Conservation (phyloP, 1,139 yeast species). For the Suhomyces bokatorum region DNA sequence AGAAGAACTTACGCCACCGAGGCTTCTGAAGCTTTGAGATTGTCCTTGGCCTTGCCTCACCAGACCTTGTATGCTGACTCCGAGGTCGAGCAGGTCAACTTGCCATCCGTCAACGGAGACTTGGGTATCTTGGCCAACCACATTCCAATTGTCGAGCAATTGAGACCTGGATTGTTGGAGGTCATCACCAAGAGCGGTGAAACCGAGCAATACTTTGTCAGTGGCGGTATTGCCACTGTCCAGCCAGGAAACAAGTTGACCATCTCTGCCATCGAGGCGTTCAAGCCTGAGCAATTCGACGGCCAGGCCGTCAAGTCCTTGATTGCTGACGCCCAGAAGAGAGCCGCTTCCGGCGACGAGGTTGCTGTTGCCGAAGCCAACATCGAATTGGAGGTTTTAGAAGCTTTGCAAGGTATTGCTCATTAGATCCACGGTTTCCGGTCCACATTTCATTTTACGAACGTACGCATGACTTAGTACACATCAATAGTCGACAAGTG, state of each 20-base stretch:
- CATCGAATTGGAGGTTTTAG: constrained; percentile 93
- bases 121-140: constrained; percentile 97
- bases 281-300: constrained; percentile 87
- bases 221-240: constrained; percentile 97
- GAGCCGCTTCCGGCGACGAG: constrained; percentile 82
- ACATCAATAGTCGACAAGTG: constrained; percentile 4
- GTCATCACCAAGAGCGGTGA: constrained; percentile 78
- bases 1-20: constrained; percentile 92
- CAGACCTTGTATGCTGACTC: constrained; percentile 57
- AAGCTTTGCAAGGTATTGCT: constrained; percentile 87
- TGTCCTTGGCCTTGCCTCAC: constrained; percentile 90
- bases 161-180: constrained; percentile 94
- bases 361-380: constrained; percentile 91
- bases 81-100: constrained; percentile 83
- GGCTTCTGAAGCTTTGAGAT: constrained; percentile 71
- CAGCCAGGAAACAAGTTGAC: constrained; percentile 92
- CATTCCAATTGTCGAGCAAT: constrained; percentile 97
- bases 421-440: constrained; percentile 47
- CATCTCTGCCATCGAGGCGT: constrained; percentile 95
- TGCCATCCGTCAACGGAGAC: constrained; percentile 95
- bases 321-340: constrained; percentile 94
- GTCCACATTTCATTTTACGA: constrained; percentile 11
- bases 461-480: constrained; percentile 11
- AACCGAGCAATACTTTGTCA: constrained; percentile 79
- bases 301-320: constrained; percentile 75